Base-by-base conservation (phyloP, 2,329 filamentous ascomycete genomes). In the Trichophaea hybrida region DNA sequence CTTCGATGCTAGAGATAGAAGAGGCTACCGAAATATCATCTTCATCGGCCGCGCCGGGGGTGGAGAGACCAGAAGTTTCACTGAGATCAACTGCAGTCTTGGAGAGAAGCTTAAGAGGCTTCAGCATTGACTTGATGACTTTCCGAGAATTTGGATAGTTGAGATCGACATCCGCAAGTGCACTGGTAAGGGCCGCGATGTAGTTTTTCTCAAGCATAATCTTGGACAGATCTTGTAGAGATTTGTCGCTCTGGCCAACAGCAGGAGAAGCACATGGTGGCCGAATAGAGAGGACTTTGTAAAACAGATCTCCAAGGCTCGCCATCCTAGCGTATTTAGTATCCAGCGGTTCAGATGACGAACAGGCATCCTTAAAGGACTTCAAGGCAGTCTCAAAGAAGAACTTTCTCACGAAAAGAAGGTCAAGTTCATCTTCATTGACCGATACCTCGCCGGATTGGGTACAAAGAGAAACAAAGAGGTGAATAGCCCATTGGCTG, bases 121-220 rank as follows among this genome's bases (percentile, higher is more conserved):
- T 85, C 50, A 98, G 77, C 57, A 98, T 95, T 72, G 95, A 94
- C 74, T 97, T 98, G 69, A 98, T 88, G 12, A 90, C 90, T 51
- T 90, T 83, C 75, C 94, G 95, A 8, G 43, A 32, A 32, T 87
- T 85, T 0, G 91, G 90, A 72, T 94, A 96, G 67, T 94, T 94
- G 62, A 98, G 80, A 70, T 96, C 93, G 61, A 98, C 85, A 68
- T 98, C 94, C 15, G 93, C 88, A 67, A 98, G 90, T 0, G 94
- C 94, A 10, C 84, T 81, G 1, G 93, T 97, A 61, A 98, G 75
- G 52, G 91, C 86, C 31, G 86, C 81, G 62, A 97, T 84, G 71
- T 93, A 95, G 59, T 94, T 89, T 75, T 97, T 98, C 74, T 98
- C 93, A 68, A 94, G 97, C 93, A 98, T 98, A 61, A 96, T 82